Conservation (phyloP, 192 early-diverging fungal genomes). For the Diversispora epigaea region DNA sequence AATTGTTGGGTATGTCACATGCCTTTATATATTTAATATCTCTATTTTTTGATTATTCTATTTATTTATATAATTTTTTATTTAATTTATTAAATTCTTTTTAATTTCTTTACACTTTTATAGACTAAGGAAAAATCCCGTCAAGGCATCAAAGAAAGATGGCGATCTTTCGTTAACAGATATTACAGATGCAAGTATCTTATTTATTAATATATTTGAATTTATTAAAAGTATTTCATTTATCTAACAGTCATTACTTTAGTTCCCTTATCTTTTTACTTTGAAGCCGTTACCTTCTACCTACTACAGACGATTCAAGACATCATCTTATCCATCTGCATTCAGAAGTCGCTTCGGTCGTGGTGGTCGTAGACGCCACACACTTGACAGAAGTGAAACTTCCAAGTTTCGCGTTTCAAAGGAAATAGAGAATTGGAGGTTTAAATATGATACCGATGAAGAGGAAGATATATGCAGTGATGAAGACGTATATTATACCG, state of each 20-base stretch:
- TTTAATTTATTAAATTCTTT: too few relatives aligned
- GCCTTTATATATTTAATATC: background rate
- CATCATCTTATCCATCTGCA: background rate
- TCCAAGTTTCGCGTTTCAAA: background rate
- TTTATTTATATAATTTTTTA: too few relatives aligned
- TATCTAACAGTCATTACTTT: background rate
- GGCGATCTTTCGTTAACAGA: too few relatives aligned
- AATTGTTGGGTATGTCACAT: background rate
- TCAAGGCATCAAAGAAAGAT: too few relatives aligned
- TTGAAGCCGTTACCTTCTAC: background rate
- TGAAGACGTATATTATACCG: slow-evolving; percentile 3
- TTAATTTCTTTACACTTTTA: too few relatives aligned
- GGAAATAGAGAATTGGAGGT: background rate
- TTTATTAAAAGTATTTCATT: background rate
- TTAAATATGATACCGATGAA: slow-evolving; percentile 24
- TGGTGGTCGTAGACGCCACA: slow-evolving; percentile 62
- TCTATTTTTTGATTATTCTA: too few relatives aligned
- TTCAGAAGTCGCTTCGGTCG: slow-evolving; percentile 69
- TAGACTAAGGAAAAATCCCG: too few relatives aligned
- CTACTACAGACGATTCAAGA: background rate
- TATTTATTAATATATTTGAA: background rate
- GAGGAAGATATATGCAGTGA: slow-evolving; percentile 22
- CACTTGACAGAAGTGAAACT: slow-evolving; percentile 60
- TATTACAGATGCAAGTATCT: background rate
- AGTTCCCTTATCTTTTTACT: background rate